Conservation (phyloP, 2,329 filamentous ascomycete genomes). For the Alternaria ventricosa region DNA sequence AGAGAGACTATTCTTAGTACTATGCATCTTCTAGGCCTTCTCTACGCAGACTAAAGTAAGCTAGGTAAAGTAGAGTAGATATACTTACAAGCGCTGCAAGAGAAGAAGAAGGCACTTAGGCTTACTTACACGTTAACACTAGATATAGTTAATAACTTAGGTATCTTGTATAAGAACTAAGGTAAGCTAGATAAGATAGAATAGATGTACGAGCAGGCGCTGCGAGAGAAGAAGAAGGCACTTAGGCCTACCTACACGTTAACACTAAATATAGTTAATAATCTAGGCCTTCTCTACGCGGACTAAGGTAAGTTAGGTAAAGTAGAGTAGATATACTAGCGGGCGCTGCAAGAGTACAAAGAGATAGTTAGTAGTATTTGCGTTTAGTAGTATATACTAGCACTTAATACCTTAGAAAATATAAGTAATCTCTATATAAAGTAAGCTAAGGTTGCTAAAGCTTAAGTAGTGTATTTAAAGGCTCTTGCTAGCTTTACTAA, state of each 20-base stretch:
- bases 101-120: neutral
- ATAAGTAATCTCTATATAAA: too few species aligned
- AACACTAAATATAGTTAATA: too few species aligned
- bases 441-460: too few species aligned
- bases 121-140: conserved; percentile 13
- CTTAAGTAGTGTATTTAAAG: too few species aligned
- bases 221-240: too few species aligned
- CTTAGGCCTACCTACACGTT: too few species aligned
- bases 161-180: conserved; percentile 2
- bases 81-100: neutral
- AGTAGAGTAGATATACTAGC: neutral
- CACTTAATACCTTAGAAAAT: too few species aligned
- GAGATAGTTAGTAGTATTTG: too few species aligned
- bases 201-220: conserved; percentile 23
- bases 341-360: neutral
- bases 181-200: conserved; percentile 16
- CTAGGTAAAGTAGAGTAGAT: conserved; percentile 1
- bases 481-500: too few species aligned
- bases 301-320: neutral
- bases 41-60: conserved; percentile 26
- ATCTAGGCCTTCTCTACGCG: neutral
- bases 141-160: conserved; percentile 15
- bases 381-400: too few species aligned
- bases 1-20: conserved; percentile 23
- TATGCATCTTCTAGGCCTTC: conserved; percentile 22